Evolutionary conservation across 2,329 filamentous ascomycete species (phyloP), one percentile per base, ranked within the genome.

Genomic region (Geosmithia flava): DNA sequence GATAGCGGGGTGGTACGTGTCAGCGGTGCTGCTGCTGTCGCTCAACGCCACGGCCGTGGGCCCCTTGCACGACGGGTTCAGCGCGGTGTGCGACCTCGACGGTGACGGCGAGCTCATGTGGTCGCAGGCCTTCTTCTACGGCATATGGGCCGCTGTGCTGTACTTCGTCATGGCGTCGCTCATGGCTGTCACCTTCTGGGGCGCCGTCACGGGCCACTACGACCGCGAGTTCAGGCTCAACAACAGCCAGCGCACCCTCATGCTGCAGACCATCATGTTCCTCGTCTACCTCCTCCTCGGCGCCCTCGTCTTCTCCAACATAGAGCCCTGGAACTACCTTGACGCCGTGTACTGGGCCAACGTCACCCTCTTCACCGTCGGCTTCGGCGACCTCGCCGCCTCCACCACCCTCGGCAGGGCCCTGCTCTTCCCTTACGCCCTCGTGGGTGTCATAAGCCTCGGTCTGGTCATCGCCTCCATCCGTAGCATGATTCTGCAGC

Each of bases 71-170:
- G 41, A 59, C 0, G 55, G 51, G 6, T 47, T 65, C 15, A 68
- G 20, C 37, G 10, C 33, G 33, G 33, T 11, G 13, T 37, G 33
- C 33, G 15, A n/a, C n/a, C n/a, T n/a, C n/a, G n/a, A 6, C 19
- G 44, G 39, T 7, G 15, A 39, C 29, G 29, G 20, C 6, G 15
- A 49, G 33, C 42, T 17, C 42, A 68, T 80, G 45, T 80, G 76
- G 72, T 88, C 86, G 0, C 85, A 95, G 62, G 87, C 87, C 1
- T 95, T 86, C 58, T 95, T 83, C 75, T 94, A 94, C 58, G 89
- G 81, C 23, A 74, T 95, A 17, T 87, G 87, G 55, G 82, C 88
- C 2, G 85, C 88, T 6, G 68, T 79, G 2, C 74, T 95, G 19
- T 95, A 95, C 65, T 84, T 91, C 49, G 59, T 91, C 16, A 83